phyloP scores from a whole-genome alignment of 257 asterid genomes.

The Dorcoceras hygrometricum region DNA sequence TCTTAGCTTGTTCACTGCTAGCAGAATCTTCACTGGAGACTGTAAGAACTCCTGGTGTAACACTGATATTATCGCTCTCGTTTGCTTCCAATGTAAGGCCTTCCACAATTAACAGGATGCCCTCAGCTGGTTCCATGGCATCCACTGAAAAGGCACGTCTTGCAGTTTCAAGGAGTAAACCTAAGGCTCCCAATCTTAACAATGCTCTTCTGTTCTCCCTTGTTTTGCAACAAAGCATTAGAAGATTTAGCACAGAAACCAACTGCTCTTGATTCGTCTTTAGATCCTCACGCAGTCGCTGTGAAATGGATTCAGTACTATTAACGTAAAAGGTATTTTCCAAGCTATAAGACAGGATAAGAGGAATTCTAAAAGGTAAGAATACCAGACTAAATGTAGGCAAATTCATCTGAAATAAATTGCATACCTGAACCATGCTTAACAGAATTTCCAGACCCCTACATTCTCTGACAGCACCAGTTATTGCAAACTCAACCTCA shows the following conservation, averaged over 20 bases:
- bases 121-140: slow-evolving; percentile 99
- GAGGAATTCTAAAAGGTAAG: slow-evolving; percentile 11
- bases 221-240: slow-evolving; percentile 94
- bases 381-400: slow-evolving; percentile 11
- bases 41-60: slow-evolving; percentile 67
- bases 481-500: slow-evolving; percentile 94
- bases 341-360: slow-evolving; percentile 22
- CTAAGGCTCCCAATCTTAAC: slow-evolving; percentile 77
- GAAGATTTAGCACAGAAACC: slow-evolving; percentile 83
- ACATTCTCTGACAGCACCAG: slow-evolving; percentile 93
- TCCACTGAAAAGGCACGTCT: slow-evolving; percentile 95
- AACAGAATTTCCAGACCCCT: slow-evolving; percentile 91
- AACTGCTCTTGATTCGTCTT: slow-evolving; percentile 90
- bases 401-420: slow-evolving; percentile 7
- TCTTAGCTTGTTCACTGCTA: slow-evolving; percentile 93
- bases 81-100: slow-evolving; percentile 93
- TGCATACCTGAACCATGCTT: slow-evolving; percentile 86
- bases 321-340: not conserved
- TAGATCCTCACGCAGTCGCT: slow-evolving; percentile 90
- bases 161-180: slow-evolving; percentile 93
- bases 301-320: slow-evolving; percentile 35
- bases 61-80: slow-evolving; percentile 79
- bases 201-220: slow-evolving; percentile 87
- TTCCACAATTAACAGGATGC: slow-evolving; percentile 91
- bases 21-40: slow-evolving; percentile 86